phyloP scores from a whole-genome alignment of 1,284 basidiomycete genomes.

The Ceratobasidium sp. region DNA sequence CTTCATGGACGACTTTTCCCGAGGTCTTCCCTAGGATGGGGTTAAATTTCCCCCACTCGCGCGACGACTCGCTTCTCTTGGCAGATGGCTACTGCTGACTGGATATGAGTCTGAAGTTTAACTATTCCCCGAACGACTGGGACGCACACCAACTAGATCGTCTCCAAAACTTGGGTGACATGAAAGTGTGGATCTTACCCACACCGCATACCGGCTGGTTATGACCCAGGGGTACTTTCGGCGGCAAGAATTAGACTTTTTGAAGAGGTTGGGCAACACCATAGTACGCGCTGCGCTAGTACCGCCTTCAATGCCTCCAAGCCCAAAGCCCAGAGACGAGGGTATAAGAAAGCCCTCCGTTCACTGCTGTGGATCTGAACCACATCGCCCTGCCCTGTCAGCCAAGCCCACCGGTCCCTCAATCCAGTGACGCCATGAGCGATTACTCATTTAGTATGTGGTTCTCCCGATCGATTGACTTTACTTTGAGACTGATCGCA shows the following conservation, averaged over 20 bases:
- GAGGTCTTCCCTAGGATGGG: not conserved
- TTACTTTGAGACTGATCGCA: constrained; percentile 76
- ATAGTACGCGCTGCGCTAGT: not conserved
- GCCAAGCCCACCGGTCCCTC: not conserved
- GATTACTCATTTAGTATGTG: constrained; percentile 73
- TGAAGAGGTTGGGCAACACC: not conserved
- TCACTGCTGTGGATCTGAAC: not conserved
- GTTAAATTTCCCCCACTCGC: not conserved
- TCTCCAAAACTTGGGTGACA: not conserved
- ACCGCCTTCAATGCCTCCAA: not conserved
- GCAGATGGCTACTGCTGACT: constrained; percentile 2
- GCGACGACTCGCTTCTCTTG: constrained; percentile 10
- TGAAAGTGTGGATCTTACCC: not conserved
- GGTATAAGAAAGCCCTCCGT: constrained; percentile 40
- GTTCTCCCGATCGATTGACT: constrained; percentile 42
- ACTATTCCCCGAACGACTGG: not conserved
- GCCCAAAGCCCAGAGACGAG: constrained; percentile 1
- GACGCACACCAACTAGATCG: not conserved
- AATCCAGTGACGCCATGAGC: constrained; percentile 49
- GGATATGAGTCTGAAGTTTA: constrained; percentile 1
- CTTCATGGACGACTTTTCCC: not conserved
- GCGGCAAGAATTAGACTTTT: constrained; percentile 20
- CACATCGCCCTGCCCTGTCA: not conserved
- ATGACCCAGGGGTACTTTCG: not conserved
- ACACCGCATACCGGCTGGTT: not conserved